Evolutionary conservation across 2,329 filamentous ascomycete species (phyloP).

Genomic region (Cladosporium sphaerospermum): DNA sequence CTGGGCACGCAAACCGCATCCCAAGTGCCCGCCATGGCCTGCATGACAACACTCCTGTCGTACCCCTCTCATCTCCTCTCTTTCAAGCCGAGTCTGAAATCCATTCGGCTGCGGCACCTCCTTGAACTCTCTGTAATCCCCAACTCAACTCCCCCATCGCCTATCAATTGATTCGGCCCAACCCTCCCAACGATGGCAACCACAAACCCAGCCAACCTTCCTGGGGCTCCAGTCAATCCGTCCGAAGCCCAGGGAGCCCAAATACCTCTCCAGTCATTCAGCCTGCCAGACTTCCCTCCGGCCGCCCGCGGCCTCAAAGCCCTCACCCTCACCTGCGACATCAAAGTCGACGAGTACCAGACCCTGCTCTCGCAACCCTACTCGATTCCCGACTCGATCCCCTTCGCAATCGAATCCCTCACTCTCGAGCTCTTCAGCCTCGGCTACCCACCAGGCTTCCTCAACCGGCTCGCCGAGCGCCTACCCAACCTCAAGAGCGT

Average conservation of each 20-base stretch:
- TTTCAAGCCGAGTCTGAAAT: neutral
- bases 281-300: constrained; percentile 40
- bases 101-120: neutral
- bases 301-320: constrained; percentile 39
- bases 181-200: constrained; percentile 15
- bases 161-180: neutral
- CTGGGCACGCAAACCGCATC: neutral
- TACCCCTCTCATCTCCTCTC: constrained; percentile 4
- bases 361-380: constrained; percentile 31
- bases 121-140: neutral
- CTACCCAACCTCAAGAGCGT: constrained; percentile 38
- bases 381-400: constrained; percentile 33
- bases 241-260: constrained; percentile 39
- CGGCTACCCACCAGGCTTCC: constrained; percentile 41
- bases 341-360: constrained; percentile 43
- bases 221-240: constrained; percentile 35
- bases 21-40: constrained; percentile 7
- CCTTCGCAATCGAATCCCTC: constrained; percentile 36
- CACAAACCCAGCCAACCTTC: constrained; percentile 26
- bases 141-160: neutral
- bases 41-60: neutral
- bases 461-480: constrained; percentile 34
- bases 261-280: constrained; percentile 42
- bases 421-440: constrained; percentile 46
- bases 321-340: constrained; percentile 44